Percentiles rank a stretch among this genome's conserved stretches.
Conservation (phyloP, 2,329 filamentous ascomycete species). For the Monosporascus sp. region DNA sequence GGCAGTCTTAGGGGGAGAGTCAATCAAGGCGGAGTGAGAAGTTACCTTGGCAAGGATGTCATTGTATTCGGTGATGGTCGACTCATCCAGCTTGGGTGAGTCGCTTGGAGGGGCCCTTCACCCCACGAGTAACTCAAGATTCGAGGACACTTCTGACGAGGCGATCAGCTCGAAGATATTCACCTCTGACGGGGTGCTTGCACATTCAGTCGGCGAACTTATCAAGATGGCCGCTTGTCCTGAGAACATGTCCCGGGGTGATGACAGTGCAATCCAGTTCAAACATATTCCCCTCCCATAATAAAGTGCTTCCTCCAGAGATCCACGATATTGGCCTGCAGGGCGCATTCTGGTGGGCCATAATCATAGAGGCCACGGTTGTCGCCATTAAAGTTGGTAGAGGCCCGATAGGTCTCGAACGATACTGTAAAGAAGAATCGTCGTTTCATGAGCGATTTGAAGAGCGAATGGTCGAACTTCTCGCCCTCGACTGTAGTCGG, state of each 20-base stretch:
- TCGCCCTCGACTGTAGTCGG: slow-evolving; percentile 55
- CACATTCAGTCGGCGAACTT: slow-evolving; percentile 70
- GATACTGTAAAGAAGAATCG: slow-evolving; percentile 62
- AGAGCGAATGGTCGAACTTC: slow-evolving; percentile 54
- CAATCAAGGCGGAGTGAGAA: neutral
- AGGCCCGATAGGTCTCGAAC: slow-evolving; percentile 56
- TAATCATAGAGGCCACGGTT: slow-evolving; percentile 69
- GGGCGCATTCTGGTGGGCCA: slow-evolving; percentile 78
- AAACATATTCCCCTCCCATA: slow-evolving; percentile 86
- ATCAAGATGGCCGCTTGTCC: slow-evolving; percentile 65
- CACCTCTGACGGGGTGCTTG: slow-evolving; percentile 64
- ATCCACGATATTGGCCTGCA: slow-evolving; percentile 85
- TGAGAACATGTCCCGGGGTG: slow-evolving; percentile 63
- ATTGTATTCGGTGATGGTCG: slow-evolving; percentile 58
- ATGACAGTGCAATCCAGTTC: slow-evolving; percentile 92
- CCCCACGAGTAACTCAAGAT: slow-evolving; percentile 54
- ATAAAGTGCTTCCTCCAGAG: slow-evolving; percentile 92
- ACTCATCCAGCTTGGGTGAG: slow-evolving; percentile 52
- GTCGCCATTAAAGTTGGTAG: slow-evolving; percentile 12
- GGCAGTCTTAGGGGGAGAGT: slow-evolving; percentile 51
- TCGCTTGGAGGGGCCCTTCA: slow-evolving; percentile 52
- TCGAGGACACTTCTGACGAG: slow-evolving; percentile 63
- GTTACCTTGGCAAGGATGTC: slow-evolving; percentile 54
- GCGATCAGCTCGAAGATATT: slow-evolving; percentile 65
- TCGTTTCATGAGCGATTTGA: slow-evolving; percentile 60